These are phyloP conservation scores for Ustilago vetiveriae DNA, from an alignment of 1,284 basidiomycete species.

Conservation along the genomic window DNA sequence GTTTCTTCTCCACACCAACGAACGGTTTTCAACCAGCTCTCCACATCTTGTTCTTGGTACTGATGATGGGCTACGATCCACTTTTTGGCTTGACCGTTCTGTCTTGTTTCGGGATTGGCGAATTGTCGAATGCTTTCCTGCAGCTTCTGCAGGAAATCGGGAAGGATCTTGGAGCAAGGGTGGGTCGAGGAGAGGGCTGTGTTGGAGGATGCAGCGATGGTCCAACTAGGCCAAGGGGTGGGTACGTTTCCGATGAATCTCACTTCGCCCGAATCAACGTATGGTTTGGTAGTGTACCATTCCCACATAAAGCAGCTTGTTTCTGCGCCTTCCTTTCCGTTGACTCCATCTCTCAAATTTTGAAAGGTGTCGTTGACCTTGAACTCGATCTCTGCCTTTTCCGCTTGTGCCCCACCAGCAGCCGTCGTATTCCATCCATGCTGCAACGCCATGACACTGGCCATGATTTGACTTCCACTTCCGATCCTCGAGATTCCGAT, in stretches of 20 bases:
- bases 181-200: conserved; percentile 19
- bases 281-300: conserved; percentile 93
- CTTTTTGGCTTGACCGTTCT: conserved; percentile 11
- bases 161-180: neutral
- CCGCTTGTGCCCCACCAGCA: neutral
- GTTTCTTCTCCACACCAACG: conserved; percentile 59
- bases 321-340: conserved; percentile 67
- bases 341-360: conserved; percentile 88
- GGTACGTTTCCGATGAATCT: conserved; percentile 82
- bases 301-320: conserved; percentile 74
- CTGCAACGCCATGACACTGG: conserved; percentile 88
- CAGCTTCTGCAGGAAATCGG: conserved; percentile 47
- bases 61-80: conserved; percentile 49
- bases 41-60: conserved; percentile 79
- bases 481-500: conserved; percentile 90
- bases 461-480: conserved; percentile 92
- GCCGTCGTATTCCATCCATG: conserved; percentile 63
- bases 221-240: conserved; percentile 97
- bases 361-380: conserved; percentile 65
- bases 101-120: conserved; percentile 42
- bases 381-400: conserved; percentile 47
- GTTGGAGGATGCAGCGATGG: conserved; percentile 56
- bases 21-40: conserved; percentile 69
- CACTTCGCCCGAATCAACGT: conserved; percentile 80
- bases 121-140: conserved; percentile 48